Evolutionary conservation across 495 filamentous ascomycete species (phyloP).

Genomic region (Aspergillus sclerotioniger): DNA sequence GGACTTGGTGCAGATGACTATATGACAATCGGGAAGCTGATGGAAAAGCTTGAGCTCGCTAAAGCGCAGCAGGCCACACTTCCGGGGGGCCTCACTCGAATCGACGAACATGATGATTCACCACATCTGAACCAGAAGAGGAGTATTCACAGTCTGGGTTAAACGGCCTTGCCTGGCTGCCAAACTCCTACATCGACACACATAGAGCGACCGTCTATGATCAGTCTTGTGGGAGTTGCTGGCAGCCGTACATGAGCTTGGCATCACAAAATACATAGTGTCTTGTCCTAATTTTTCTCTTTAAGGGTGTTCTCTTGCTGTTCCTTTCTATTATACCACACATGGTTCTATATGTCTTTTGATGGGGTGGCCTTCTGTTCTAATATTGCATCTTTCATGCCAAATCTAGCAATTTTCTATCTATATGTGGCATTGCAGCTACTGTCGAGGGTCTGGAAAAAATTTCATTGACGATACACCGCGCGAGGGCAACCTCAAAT

Average conservation of each 20-base stretch:
- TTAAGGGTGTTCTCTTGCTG: slow-evolving; percentile 11
- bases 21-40: slow-evolving; percentile 76
- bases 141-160: slow-evolving; percentile 52
- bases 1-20: slow-evolving; percentile 77
- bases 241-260: not conserved
- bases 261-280: not conserved
- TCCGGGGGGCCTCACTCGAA: slow-evolving; percentile 66
- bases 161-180: slow-evolving; percentile 1
- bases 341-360: slow-evolving; percentile 15
- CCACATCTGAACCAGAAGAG: slow-evolving; percentile 47
- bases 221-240: not conserved
- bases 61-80: slow-evolving; percentile 54
- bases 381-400: slow-evolving; percentile 17
- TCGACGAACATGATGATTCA: slow-evolving; percentile 50
- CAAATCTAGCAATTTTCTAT: slow-evolving; percentile 17
- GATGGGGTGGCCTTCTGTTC: slow-evolving; percentile 23
- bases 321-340: slow-evolving; percentile 8
- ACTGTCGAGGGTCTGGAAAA: slow-evolving; percentile 12
- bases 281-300: slow-evolving; percentile 8
- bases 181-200: not conserved
- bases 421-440: slow-evolving; percentile 8
- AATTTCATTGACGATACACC: slow-evolving; percentile 15
- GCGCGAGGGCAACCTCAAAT: slow-evolving; percentile 27
- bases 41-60: slow-evolving; percentile 79
- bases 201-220: not conserved